A percentile compares a stretch with the other conserved stretches of the same genome.
These are phyloP conservation scores for Aspergillus pseudotamarii DNA, from an alignment of 2,329 filamentous ascomycete species.

Conservation along the genomic window DNA sequence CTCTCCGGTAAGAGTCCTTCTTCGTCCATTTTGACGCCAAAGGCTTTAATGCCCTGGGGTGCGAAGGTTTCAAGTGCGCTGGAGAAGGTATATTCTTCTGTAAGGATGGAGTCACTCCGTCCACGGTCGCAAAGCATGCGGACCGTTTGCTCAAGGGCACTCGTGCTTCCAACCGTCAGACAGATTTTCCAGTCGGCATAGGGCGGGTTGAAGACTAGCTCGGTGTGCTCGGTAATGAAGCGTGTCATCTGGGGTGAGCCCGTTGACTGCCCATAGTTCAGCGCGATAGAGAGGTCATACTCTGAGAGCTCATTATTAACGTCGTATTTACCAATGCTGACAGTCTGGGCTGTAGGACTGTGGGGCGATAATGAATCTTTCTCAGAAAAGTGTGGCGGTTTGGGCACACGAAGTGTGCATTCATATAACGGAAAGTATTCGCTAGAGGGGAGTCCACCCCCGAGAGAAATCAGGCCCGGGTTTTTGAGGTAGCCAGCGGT, in stretches of 20 bases:
- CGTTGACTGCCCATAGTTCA: constrained; percentile 83
- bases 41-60: not conserved
- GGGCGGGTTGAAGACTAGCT: constrained; percentile 77
- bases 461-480: constrained; percentile 28
- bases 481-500: not conserved
- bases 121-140: not conserved
- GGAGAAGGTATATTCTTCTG: not conserved
- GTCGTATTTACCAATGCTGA: not conserved
- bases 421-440: constrained; percentile 1
- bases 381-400: not conserved
- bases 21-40: not conserved
- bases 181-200: constrained; percentile 39
- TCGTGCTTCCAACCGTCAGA: not conserved
- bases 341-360: not conserved
- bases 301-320: not conserved
- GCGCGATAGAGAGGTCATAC: constrained; percentile 73
- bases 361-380: not conserved
- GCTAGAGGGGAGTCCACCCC: not conserved
- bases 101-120: not conserved
- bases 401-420: not conserved
- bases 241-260: constrained; percentile 80
- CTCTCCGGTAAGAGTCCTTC: not conserved
- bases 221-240: constrained; percentile 86
- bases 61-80: not conserved
- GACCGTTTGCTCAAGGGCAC: not conserved